Evolutionary conservation across 768 basidiomycete species (phyloP).

Genomic region (Suillus plorans): DNA sequence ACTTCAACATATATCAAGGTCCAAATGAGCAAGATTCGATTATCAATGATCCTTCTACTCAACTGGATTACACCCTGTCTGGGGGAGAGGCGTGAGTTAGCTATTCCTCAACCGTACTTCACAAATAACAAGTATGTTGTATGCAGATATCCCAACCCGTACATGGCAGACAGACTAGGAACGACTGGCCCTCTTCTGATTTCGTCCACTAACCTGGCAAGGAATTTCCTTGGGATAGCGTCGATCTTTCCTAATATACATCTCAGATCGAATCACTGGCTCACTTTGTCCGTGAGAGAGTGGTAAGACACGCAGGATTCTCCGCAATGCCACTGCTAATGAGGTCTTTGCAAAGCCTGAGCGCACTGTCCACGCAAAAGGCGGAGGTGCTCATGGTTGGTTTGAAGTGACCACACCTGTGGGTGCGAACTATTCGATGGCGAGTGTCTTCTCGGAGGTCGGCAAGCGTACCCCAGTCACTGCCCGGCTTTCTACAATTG

Average conservation of each 20-base stretch:
- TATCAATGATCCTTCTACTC: constrained; percentile 13
- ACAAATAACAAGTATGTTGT: neutral
- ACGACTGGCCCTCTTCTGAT: constrained; percentile 15
- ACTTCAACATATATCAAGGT: constrained; percentile 16
- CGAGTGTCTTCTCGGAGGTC: constrained; percentile 14
- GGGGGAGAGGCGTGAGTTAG: constrained; percentile 15
- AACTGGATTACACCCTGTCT: constrained; percentile 17
- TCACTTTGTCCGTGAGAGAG: constrained; percentile 20
- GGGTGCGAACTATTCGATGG: constrained; percentile 18
- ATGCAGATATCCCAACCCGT: constrained; percentile 18
- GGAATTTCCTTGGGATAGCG: neutral
- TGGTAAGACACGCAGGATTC: constrained; percentile 8
- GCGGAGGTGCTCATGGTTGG: constrained; percentile 17
- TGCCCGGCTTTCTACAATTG: constrained; percentile 53
- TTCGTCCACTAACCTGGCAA: constrained; percentile 15
- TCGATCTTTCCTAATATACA: neutral
- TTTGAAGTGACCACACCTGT: constrained; percentile 20
- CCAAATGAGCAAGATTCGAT: constrained; percentile 13
- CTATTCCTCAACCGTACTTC: neutral
- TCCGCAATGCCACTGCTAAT: neutral
- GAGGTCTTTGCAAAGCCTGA: constrained; percentile 10
- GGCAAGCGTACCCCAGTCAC: constrained; percentile 20
- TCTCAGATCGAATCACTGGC: constrained; percentile 17
- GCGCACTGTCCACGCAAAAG: constrained; percentile 19
- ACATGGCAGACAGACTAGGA: constrained; percentile 16